Conservation (phyloP, 2,329 filamentous ascomycete species). For the Dothiorella sarmentorum region DNA sequence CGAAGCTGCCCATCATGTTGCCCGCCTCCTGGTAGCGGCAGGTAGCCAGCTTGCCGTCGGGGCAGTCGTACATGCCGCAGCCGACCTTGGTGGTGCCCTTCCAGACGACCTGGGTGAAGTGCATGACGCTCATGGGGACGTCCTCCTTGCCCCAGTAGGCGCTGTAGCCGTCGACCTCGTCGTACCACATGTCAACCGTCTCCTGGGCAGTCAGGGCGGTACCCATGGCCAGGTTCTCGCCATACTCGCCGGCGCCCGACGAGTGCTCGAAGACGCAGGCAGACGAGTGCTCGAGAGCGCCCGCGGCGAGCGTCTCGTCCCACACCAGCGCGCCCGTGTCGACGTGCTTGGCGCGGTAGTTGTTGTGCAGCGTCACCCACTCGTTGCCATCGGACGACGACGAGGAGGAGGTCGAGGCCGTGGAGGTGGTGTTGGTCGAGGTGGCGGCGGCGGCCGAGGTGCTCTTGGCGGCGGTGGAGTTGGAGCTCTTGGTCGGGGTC, state of each 20-base stretch:
- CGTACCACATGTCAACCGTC: conserved; percentile 86
- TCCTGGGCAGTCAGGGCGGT: conserved; percentile 65
- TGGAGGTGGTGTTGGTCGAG: too few species aligned
- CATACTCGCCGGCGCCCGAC: conserved; percentile 58
- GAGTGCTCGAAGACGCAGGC: conserved; percentile 70
- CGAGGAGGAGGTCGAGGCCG: not conserved
- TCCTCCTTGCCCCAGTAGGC: conserved; percentile 57
- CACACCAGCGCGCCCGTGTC: conserved; percentile 60
- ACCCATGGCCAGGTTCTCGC: conserved; percentile 86
- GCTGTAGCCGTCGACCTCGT: conserved; percentile 60
- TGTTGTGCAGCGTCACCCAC: conserved; percentile 56
- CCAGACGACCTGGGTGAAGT: conserved; percentile 38
- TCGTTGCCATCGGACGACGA: not conserved
- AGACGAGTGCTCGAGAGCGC: conserved; percentile 63
- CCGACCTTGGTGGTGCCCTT: conserved; percentile 36
- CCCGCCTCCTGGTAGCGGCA: conserved; percentile 78
- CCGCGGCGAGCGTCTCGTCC: conserved; percentile 58
- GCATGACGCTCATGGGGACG: conserved; percentile 27
- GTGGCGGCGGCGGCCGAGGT: not conserved
- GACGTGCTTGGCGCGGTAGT: conserved; percentile 82
- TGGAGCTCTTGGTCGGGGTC: not conserved
- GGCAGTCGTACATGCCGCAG: conserved; percentile 33
- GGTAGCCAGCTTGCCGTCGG: conserved; percentile 55
- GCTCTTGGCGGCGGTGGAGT: not conserved
- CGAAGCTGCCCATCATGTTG: not conserved